Conservation (phyloP, 768 basidiomycete genomes). For the Boletus subparvulus region DNA sequence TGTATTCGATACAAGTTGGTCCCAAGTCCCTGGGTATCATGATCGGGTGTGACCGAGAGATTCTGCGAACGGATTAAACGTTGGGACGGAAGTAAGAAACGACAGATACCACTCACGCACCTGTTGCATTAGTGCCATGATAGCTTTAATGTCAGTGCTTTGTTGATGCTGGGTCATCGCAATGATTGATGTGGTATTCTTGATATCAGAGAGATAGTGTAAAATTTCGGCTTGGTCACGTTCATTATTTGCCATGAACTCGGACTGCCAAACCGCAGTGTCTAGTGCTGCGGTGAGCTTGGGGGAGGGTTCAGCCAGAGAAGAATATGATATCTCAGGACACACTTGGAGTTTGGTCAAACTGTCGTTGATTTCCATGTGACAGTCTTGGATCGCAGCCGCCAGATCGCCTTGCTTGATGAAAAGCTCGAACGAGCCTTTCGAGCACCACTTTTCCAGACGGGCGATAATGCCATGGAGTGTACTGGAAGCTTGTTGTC, state of each 20-base stretch:
- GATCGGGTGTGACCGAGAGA: slow-evolving; percentile 15
- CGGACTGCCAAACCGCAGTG: slow-evolving; percentile 48
- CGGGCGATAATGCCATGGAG: slow-evolving; percentile 37
- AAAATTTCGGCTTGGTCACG: slow-evolving; percentile 46
- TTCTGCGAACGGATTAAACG: slow-evolving; percentile 24
- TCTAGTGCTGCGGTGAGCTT: slow-evolving; percentile 49
- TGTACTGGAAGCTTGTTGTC: slow-evolving; percentile 21
- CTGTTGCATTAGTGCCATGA: slow-evolving; percentile 54
- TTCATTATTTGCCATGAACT: slow-evolving; percentile 38
- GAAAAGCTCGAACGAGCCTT: slow-evolving; percentile 42
- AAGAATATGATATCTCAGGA: background rate
- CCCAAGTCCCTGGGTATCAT: slow-evolving; percentile 43
- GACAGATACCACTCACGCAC: slow-evolving; percentile 25
- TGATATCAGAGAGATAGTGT: slow-evolving; percentile 44
- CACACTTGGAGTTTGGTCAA: slow-evolving; percentile 47
- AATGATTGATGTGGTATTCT: slow-evolving; percentile 39
- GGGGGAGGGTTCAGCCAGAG: slow-evolving; percentile 3
- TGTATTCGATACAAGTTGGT: slow-evolving; percentile 53
- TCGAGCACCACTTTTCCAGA: slow-evolving; percentile 46
- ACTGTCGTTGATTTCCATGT: slow-evolving; percentile 46
- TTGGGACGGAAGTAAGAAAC: background rate
- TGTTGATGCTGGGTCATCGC: slow-evolving; percentile 34
- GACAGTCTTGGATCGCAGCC: slow-evolving; percentile 45
- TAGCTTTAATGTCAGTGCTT: slow-evolving; percentile 35
- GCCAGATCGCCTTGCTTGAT: slow-evolving; percentile 45